phyloP scores from a whole-genome alignment of 2,329 filamentous ascomycete species.

The Bertia moriformis region DNA sequence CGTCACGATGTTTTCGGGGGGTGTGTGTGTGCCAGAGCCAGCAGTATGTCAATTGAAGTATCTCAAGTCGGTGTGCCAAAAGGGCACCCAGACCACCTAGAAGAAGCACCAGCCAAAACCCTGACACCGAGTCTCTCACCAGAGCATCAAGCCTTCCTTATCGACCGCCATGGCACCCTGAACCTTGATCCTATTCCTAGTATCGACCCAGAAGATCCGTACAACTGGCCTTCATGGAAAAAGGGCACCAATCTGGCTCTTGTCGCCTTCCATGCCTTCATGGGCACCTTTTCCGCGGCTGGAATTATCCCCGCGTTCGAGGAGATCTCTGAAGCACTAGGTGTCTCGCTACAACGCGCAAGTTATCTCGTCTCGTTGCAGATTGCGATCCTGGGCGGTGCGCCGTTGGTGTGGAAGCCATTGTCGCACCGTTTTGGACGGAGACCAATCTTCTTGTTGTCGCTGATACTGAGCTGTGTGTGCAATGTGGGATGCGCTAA shows the following conservation, averaged over 20 bases:
- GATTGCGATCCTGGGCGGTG: slow-evolving; percentile 35
- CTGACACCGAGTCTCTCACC: not conserved
- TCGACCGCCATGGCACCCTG: not conserved
- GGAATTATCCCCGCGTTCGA: slow-evolving; percentile 38
- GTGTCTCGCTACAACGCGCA: slow-evolving; percentile 27
- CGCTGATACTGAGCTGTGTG: slow-evolving; percentile 26
- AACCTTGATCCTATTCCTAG: not conserved
- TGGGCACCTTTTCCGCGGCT: slow-evolving; percentile 38
- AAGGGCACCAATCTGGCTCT: slow-evolving; percentile 26
- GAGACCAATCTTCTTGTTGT: slow-evolving; percentile 35
- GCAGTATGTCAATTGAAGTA: no score
- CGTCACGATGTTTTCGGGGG: no score
- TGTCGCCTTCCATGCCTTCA: slow-evolving; percentile 40
- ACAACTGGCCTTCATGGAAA: slow-evolving; percentile 1
- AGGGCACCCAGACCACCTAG: no score
- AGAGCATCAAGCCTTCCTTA: not conserved
- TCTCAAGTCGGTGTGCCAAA: no score
- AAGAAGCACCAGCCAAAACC: no score
- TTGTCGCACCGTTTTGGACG: slow-evolving; percentile 36
- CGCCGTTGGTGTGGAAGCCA: slow-evolving; percentile 40
- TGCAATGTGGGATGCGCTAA: slow-evolving; percentile 40
- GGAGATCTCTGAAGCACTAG: slow-evolving; percentile 32
- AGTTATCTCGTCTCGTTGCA: slow-evolving; percentile 38
- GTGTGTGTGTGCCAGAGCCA: no score
- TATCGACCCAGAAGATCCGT: not conserved